Conservation (phyloP, 164 flowering plant genomes). For the Macadamia tetraphylla region DNA sequence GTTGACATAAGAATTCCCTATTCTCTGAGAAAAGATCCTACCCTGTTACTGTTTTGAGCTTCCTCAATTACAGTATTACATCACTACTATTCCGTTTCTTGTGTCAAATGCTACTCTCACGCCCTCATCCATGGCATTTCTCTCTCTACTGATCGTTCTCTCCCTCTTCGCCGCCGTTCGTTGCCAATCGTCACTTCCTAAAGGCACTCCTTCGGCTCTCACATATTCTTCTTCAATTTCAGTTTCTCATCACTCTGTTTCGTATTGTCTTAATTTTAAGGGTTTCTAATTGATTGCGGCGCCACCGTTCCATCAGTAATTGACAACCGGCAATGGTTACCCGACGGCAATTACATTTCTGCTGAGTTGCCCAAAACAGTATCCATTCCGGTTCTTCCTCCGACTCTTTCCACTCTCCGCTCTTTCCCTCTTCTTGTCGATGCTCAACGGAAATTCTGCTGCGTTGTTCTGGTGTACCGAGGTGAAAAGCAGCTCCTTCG, state of each 20-base stretch:
- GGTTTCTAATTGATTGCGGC: conserved; percentile 67
- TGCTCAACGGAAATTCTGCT: conserved; percentile 56
- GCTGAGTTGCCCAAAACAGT: conserved; percentile 43
- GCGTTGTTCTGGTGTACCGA: conserved; percentile 46
- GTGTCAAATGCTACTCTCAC: not conserved
- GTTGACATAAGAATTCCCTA: too few relatives aligned
- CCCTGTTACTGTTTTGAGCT: too few relatives aligned
- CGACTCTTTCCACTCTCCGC: conserved; percentile 59
- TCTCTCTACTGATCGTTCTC: conserved; percentile 22
- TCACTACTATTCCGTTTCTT: too few relatives aligned
- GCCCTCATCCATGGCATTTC: conserved; percentile 24
- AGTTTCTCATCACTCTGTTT: not conserved
- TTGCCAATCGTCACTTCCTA: conserved; percentile 34
- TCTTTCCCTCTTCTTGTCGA: conserved; percentile 46
- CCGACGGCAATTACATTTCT: conserved; percentile 48
- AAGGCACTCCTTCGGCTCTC: conserved; percentile 23
- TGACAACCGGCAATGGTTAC: conserved; percentile 50
- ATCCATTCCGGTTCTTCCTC: conserved; percentile 19
- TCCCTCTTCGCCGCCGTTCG: conserved; percentile 23
- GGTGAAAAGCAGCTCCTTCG: conserved; percentile 54
- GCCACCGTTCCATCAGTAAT: conserved; percentile 23
- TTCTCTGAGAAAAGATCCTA: too few relatives aligned
- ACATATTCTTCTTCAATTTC: not conserved
- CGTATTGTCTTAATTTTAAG: conserved; percentile 23
- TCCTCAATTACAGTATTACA: too few relatives aligned